A percentile compares a stretch with the other conserved stretches of the same genome.
Evolutionary conservation across 257 asterid species (phyloP).

Genomic region (Misopates orontium): DNA sequence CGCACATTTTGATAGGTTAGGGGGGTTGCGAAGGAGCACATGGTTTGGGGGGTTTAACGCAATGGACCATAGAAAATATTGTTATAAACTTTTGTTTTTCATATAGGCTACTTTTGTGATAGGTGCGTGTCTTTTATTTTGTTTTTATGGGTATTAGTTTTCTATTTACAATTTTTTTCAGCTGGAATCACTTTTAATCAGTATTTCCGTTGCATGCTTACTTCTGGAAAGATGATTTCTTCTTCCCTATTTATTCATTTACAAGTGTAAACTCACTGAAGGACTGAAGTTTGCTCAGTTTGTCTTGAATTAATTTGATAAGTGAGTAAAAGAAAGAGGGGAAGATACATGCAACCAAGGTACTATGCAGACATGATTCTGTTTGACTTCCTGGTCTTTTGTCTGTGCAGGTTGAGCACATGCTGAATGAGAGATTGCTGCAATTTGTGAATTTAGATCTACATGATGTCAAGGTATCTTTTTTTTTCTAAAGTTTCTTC

Average conservation of each 20-base stretch:
- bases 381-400: constrained; percentile 22
- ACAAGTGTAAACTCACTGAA: constrained; percentile 9
- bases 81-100: too few species aligned
- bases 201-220: constrained; percentile 4
- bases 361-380: constrained; percentile 1
- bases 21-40: too few species aligned
- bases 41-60: too few species aligned
- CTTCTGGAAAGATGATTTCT: neutral
- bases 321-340: constrained; percentile 7
- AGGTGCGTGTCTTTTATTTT: neutral
- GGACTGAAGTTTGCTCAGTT: too few species aligned
- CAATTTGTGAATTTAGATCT: constrained; percentile 92
- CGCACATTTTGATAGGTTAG: too few species aligned
- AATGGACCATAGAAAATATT: too few species aligned
- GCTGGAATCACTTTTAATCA: neutral
- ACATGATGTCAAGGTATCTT: constrained; percentile 91
- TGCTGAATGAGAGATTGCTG: constrained; percentile 86
- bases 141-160: too few species aligned
- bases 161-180: neutral
- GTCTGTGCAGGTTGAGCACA: constrained; percentile 81
- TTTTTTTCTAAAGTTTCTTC: constrained; percentile 11
- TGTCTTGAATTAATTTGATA: constrained; percentile 7
- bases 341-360: constrained; percentile 3
- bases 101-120: neutral
- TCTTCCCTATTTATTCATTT: too few species aligned